Percentiles rank a stretch among this genome's conserved stretches.
phyloP scores from a whole-genome alignment of 1,139 yeast species.

The Trichomonascaceae sp. region DNA sequence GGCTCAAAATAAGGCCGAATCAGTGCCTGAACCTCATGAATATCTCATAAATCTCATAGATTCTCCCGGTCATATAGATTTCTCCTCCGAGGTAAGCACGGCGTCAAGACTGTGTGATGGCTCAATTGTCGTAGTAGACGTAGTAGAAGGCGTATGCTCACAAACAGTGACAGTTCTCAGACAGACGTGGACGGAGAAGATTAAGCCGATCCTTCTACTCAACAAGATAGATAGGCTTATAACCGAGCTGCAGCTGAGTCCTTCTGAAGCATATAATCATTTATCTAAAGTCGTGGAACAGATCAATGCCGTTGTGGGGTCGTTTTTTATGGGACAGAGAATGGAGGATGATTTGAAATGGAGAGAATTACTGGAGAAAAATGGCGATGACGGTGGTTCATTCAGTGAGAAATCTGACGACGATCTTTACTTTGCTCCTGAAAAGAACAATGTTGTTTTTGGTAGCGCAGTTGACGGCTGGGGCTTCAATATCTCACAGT shows the following conservation, averaged over 20 bases:
- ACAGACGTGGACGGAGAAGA: conserved; percentile 91
- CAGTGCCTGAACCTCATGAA: conserved; percentile 52
- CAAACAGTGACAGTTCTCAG: conserved; percentile 92
- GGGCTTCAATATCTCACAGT: conserved; percentile 90
- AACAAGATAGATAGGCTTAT: conserved; percentile 88
- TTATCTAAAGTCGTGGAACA: conserved; percentile 76
- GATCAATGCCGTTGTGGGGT: conserved; percentile 90
- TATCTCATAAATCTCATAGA: conserved; percentile 88
- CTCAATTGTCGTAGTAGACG: conserved; percentile 91
- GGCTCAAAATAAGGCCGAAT: conserved; percentile 25
- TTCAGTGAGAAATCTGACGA: conserved; percentile 75
- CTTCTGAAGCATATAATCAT: conserved; percentile 81
- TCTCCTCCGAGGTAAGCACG: conserved; percentile 91
- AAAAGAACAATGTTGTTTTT: conserved; percentile 83
- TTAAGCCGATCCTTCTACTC: conserved; percentile 84
- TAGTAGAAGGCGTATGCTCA: conserved; percentile 96
- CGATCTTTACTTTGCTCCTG: conserved; percentile 84
- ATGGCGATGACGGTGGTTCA: conserved; percentile 21
- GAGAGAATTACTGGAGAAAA: conserved; percentile 55
- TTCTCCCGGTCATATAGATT: conserved; percentile 98
- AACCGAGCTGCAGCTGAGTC: conserved; percentile 73
- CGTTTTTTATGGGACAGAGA: conserved; percentile 88
- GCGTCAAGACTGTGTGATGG: conserved; percentile 96
- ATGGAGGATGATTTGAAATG: conserved; percentile 84
- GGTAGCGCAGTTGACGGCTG: conserved; percentile 96